Base-by-base conservation (phyloP, 768 basidiomycete species). In the Dacryopinax primogenitus region DNA sequence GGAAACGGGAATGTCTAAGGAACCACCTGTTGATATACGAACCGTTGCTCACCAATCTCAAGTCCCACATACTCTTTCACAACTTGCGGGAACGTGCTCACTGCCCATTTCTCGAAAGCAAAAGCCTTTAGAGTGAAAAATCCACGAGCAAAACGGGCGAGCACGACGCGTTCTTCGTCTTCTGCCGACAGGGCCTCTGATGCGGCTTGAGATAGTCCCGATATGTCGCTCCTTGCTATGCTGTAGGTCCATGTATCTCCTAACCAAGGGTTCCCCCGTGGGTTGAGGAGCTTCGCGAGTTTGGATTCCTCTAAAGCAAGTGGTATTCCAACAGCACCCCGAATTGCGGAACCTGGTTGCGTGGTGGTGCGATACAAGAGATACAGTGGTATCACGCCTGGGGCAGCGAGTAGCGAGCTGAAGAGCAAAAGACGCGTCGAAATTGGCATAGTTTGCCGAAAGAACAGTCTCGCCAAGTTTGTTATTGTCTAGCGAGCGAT, bases 351-450 rank as follows among this genome's bases (percentile, higher is more conserved):
- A 58, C 51, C 51, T 4, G 51, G 51, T 11, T 28, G 51, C 26
- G 51, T 28, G 26, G 11, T 58, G 51, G 51, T 30, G 51, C 51
- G 51, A 58, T 58, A 58, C 4, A 58, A 18, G 18, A 58, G 51
- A 58, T 58, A 58, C 4, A 58, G 51, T 30, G 51, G 51, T 4
- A 58, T 58, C 13, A 58, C 51, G 51, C 51, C 51, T 18, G 51
- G 51, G 11, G 51, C 11, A 9, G 51, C 51, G 26, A 30, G 13
- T 30, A 58, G 51, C 9, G 51, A 58, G 9, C 26, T 21, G 13
- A 58, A 32, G 3, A 58, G 30, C 11, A 58, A 4, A 30, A 58
- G 51, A 58, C 51, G 51, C 11, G 51, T 58, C 3, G 51, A 32
- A 21, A 58, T 58, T 9, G 26, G 51, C 51, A 58, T 58, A 58